Percentiles rank a stretch among this genome's conserved stretches.
These are phyloP conservation scores for Mycena vitilis DNA, from an alignment of 768 basidiomycete genomes.

Conservation along the genomic window DNA sequence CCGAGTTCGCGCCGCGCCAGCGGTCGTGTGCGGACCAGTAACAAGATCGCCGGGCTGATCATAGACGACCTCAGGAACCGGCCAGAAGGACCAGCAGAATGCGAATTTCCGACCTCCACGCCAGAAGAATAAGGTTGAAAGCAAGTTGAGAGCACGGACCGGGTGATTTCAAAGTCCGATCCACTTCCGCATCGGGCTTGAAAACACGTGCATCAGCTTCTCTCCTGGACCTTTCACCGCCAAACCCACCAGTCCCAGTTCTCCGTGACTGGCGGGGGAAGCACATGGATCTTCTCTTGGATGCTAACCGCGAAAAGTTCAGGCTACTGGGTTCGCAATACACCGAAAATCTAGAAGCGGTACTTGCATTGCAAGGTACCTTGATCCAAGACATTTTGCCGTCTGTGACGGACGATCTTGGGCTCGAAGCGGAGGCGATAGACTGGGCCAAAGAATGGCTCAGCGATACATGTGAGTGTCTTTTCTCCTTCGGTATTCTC, in stretches of 20 bases:
- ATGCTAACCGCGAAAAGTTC: constrained; percentile 57
- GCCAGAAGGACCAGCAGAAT: no score
- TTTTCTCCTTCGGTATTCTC: constrained; percentile 24
- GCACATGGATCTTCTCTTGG: constrained; percentile 55
- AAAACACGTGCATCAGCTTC: constrained; percentile 20
- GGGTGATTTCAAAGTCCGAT: constrained; percentile 23
- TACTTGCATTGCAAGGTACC: constrained; percentile 61
- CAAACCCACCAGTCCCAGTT: constrained; percentile 2
- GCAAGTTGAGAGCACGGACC: background rate
- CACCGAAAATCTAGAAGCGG: constrained; percentile 57
- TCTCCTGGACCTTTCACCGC: background rate
- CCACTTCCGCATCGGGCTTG: constrained; percentile 14
- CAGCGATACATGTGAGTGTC: constrained; percentile 68
- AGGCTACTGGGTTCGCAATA: constrained; percentile 51
- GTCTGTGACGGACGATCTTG: constrained; percentile 68
- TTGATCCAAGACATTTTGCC: constrained; percentile 70
- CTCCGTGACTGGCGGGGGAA: constrained; percentile 33
- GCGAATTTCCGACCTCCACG: no score
- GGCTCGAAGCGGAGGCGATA: constrained; percentile 57
- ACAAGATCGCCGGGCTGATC: background rate
- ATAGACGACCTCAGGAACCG: background rate
- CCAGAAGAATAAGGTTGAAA: constrained; percentile 9
- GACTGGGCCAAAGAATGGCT: constrained; percentile 73
- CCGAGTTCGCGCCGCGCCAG: background rate
- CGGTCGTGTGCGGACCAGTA: constrained; percentile 1